A percentile compares a stretch with the other conserved stretches of the same genome.
Conservation (phyloP, 176 grass and related monocot species). For the Panicum miliaceum region DNA sequence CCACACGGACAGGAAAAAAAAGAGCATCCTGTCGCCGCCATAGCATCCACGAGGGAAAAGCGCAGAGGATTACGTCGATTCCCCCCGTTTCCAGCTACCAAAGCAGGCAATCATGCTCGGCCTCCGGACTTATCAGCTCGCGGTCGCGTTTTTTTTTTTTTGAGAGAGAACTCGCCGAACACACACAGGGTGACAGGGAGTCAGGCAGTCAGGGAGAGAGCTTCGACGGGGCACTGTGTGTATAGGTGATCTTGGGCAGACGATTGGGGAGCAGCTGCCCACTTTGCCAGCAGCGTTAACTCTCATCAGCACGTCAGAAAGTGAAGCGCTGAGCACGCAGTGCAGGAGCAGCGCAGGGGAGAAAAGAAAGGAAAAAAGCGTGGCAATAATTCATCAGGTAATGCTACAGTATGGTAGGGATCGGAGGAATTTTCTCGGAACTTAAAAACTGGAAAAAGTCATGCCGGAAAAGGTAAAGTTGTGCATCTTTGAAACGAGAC, state of each 20-base stretch:
- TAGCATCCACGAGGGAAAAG: conserved; percentile 23
- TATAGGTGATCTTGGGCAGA: conserved; percentile 16
- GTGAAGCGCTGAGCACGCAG: conserved; percentile 16
- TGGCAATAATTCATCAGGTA: conserved; percentile 37
- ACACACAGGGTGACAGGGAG: neutral
- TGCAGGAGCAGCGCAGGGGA: neutral
- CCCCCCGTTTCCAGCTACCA: neutral
- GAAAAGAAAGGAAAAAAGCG: conserved; percentile 18
- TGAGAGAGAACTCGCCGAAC: neutral
- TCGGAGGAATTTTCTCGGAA: neutral
- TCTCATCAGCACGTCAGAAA: conserved; percentile 39
- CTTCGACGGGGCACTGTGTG: neutral
- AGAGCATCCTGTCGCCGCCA: conserved; percentile 17
- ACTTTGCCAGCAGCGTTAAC: conserved; percentile 25
- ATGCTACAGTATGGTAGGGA: neutral
- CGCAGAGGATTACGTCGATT: conserved; percentile 5
- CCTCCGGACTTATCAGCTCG: neutral
- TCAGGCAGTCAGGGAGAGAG: neutral
- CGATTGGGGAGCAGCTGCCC: conserved; percentile 18
- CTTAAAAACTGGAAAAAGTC: conserved; percentile 31
- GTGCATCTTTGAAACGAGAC: conserved; percentile 59
- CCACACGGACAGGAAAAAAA: neutral
- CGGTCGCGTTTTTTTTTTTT: neutral
- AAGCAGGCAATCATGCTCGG: neutral
- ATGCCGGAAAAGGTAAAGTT: conserved; percentile 55